Conservation (phyloP, 2,329 filamentous ascomycete species). For the Didymella lethalis region DNA sequence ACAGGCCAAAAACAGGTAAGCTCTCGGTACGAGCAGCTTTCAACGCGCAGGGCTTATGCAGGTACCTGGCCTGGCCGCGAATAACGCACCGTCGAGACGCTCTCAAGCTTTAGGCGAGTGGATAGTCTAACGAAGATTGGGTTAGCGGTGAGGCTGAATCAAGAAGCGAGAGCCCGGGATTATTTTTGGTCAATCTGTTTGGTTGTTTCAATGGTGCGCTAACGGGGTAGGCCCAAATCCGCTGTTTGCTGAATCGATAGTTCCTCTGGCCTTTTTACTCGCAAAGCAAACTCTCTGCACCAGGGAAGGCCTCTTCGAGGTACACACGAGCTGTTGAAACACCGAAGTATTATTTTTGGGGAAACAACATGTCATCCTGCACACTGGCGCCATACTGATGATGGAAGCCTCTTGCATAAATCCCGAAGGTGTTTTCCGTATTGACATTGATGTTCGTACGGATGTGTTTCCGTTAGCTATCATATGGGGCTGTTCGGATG, state of each 20-base stretch:
- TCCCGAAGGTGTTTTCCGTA: not conserved
- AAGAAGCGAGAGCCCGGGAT: constrained; percentile 22
- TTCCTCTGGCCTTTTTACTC: constrained; percentile 8
- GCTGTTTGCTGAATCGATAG: constrained; percentile 29
- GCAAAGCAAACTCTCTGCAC: constrained; percentile 9
- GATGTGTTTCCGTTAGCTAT: not conserved
- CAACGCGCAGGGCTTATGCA: constrained; percentile 17
- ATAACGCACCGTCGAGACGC: constrained; percentile 8
- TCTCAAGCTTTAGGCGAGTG: constrained; percentile 7
- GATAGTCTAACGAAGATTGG: not conserved
- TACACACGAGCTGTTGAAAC: constrained; percentile 5
- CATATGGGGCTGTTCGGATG: not conserved
- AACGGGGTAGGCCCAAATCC: constrained; percentile 14
- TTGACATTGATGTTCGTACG: not conserved
- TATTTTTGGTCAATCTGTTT: constrained; percentile 24
- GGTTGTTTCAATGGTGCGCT: constrained; percentile 16
- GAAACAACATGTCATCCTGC: constrained; percentile 1
- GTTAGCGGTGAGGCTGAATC: constrained; percentile 19
- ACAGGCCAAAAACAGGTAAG: constrained; percentile 9
- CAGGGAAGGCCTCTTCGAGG: not conserved
- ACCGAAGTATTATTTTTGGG: constrained; percentile 14
- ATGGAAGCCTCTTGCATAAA: not conserved
- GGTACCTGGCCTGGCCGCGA: constrained; percentile 15
- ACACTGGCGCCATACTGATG: constrained; percentile 11
- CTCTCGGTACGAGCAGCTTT: constrained; percentile 6